Conservation (phyloP, 768 basidiomycete genomes). For the Amanita fuliginea region DNA sequence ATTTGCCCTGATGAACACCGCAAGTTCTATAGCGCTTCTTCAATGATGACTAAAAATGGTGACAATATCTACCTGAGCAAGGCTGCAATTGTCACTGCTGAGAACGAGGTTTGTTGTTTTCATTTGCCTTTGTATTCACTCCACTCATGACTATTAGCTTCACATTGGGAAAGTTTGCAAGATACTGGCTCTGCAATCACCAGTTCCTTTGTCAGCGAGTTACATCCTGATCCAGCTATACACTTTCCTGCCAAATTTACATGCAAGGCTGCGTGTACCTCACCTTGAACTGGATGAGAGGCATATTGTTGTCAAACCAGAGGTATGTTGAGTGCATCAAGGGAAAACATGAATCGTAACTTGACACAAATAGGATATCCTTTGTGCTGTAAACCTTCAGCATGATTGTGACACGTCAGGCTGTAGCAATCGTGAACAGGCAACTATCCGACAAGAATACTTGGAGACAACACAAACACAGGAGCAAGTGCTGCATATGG, state of each 20-base stretch:
- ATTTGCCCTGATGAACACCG: background rate
- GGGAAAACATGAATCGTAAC: conserved; percentile 17
- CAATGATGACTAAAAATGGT: background rate
- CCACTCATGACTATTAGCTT: background rate
- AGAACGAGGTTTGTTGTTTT: background rate
- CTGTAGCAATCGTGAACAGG: conserved; percentile 8
- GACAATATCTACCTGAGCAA: background rate
- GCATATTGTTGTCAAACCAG: background rate
- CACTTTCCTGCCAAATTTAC: background rate
- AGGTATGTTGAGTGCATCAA: conserved; percentile 9
- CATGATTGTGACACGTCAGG: conserved; percentile 14
- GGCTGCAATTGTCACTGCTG: background rate
- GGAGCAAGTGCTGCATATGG: background rate
- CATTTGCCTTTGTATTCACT: background rate
- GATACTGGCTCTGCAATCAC: background rate
- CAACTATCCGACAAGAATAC: conserved; percentile 11
- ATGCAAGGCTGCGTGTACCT: background rate
- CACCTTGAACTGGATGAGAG: background rate
- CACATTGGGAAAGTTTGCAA: background rate
- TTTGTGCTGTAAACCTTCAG: conserved; percentile 16
- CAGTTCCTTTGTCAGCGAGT: background rate
- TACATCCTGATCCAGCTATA: conserved; percentile 1
- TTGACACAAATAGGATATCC: conserved; percentile 15
- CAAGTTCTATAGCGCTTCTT: background rate
- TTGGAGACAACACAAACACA: background rate